Conservation (phyloP, 352 stramenopile genomes). For the Phytopythium cucurbitacearum region DNA sequence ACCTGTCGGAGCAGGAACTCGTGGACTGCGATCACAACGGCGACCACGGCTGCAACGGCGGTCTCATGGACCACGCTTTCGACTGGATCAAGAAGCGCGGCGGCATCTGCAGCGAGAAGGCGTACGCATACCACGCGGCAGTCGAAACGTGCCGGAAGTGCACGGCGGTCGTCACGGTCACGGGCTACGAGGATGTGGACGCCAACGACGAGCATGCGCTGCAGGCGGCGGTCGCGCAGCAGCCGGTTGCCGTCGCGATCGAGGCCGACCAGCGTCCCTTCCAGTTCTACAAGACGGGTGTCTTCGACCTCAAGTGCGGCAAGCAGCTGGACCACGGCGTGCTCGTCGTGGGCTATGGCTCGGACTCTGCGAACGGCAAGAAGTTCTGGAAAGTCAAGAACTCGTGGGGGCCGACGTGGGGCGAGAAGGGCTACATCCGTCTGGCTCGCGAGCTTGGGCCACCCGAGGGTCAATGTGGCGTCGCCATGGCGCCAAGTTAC, state of each 20-base stretch:
- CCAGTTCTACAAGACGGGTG: conserved; percentile 73
- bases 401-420: conserved; percentile 88
- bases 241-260: conserved; percentile 85
- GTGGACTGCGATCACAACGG: conserved; percentile 95
- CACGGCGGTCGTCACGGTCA: conserved; percentile 82
- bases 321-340: conserved; percentile 93
- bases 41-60: conserved; percentile 96
- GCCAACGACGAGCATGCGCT: conserved; percentile 74
- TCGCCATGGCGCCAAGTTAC: conserved; percentile 86
- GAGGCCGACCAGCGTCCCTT: conserved; percentile 79
- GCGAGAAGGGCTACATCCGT: conserved; percentile 87
- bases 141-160: conserved; percentile 79
- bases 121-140: conserved; percentile 93
- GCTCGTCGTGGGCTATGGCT: conserved; percentile 90
- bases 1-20: conserved; percentile 97
- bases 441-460: conserved; percentile 82
- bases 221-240: conserved; percentile 79
- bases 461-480: conserved; percentile 92
- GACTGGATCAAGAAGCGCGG: conserved; percentile 91
- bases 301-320: conserved; percentile 56
- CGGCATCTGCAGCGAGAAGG: conserved; percentile 91
- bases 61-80: conserved; percentile 98
- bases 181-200: conserved; percentile 68
- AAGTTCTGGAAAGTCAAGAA: conserved; percentile 96
- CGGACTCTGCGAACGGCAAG: conserved; percentile 50